Evolutionary conservation across 257 asterid genomes (phyloP).

Genomic region (Solanum arcanum): DNA sequence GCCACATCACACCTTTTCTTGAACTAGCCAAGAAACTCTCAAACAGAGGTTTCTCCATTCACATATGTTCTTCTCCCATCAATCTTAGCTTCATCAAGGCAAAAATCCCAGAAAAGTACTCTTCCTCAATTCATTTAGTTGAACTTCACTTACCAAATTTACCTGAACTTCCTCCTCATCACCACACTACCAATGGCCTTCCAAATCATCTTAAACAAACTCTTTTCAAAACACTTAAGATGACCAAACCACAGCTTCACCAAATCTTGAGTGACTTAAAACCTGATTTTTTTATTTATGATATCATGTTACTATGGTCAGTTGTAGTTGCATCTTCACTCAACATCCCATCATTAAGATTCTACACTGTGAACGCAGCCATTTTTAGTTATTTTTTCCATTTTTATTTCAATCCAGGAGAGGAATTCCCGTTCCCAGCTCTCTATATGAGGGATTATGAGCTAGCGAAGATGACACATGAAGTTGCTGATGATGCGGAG

Average conservation of each 20-base stretch:
- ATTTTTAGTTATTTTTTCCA: conserved; percentile 14
- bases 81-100: conserved; percentile 29
- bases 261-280: not conserved
- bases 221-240: conserved; percentile 14
- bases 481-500: not conserved
- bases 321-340: not conserved
- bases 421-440: conserved; percentile 26
- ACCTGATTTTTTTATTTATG: conserved; percentile 35
- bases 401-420: not conserved
- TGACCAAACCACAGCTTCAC: conserved; percentile 13
- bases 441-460: not conserved
- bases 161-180: not conserved
- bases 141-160: conserved; percentile 22
- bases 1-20: conserved; percentile 38
- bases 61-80: not conserved
- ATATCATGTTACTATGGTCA: not conserved
- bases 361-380: conserved; percentile 4
- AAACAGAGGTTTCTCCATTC: conserved; percentile 1
- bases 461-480: not conserved
- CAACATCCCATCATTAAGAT: conserved; percentile 3
- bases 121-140: conserved; percentile 13
- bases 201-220: conserved; percentile 14
- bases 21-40: conserved; percentile 30
- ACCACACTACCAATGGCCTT: not conserved
- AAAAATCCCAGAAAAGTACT: conserved; percentile 6